Evolutionary conservation across 345 rosid genomes (phyloP).

Genomic region (Pelargonium nanum): DNA sequence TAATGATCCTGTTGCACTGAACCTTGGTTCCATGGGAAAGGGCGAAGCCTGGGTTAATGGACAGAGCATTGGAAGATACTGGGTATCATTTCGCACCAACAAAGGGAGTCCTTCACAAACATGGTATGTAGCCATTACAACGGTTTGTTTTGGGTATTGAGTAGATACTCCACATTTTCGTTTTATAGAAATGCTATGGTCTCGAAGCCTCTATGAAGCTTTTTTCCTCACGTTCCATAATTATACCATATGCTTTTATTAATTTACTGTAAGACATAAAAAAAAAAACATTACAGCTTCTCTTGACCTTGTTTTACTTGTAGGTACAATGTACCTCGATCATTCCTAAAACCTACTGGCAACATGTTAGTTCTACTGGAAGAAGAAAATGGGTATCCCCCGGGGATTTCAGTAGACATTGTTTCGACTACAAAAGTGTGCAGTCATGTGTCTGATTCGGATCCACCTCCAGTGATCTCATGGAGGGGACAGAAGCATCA

Average conservation of each 20-base stretch:
- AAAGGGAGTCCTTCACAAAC: conserved; percentile 55
- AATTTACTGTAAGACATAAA: too few species aligned
- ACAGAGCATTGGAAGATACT: conserved; percentile 66
- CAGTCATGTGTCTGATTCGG: conserved; percentile 20
- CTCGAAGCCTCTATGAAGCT: too few species aligned
- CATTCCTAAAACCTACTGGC: conserved; percentile 31
- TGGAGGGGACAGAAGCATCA: conserved; percentile 9
- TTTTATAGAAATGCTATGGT: too few species aligned
- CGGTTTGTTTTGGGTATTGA: too few species aligned
- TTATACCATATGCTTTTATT: too few species aligned
- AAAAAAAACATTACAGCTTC: too few species aligned
- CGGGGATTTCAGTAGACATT: conserved; percentile 35
- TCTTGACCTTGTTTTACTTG: too few species aligned
- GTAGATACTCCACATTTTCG: too few species aligned
- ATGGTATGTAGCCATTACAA: conserved; percentile 37
- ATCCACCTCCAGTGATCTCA: conserved; percentile 18
- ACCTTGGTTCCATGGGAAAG: conserved; percentile 68
- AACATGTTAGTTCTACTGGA: conserved; percentile 48
- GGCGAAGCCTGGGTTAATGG: conserved; percentile 84
- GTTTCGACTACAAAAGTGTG: conserved; percentile 24
- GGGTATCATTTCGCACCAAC: conserved; percentile 49
- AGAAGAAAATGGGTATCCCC: conserved; percentile 45
- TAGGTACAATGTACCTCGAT: conserved; percentile 57
- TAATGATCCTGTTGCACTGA: conserved; percentile 46
- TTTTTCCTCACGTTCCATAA: too few species aligned